A percentile compares a stretch with the other conserved stretches of the same genome.
Conservation (phyloP, 108 stramenopile species). For the Conticribra guillardii region DNA sequence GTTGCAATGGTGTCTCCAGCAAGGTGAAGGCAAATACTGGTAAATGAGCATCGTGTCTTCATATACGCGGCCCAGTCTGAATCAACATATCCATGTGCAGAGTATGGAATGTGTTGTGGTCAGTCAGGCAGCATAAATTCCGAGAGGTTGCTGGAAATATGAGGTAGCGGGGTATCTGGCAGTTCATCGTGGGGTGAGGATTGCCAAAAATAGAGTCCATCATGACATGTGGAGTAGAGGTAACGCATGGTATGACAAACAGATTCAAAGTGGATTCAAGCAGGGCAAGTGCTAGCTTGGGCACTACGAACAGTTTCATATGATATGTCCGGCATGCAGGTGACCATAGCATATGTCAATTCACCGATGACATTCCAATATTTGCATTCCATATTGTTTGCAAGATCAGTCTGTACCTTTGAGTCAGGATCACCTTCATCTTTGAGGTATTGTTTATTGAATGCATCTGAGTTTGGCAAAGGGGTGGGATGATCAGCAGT, state of each 20-base stretch:
- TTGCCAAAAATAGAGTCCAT: slow-evolving; percentile 38
- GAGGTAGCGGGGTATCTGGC: slow-evolving; percentile 7
- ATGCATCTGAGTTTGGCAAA: neutral
- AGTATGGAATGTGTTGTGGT: slow-evolving; percentile 1
- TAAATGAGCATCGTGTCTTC: slow-evolving; percentile 26
- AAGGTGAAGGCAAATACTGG: slow-evolving; percentile 28
- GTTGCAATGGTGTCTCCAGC: no score
- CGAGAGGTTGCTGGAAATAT: no score
- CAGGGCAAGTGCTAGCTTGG: neutral
- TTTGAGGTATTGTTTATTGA: neutral
- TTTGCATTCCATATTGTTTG: slow-evolving; percentile 10
- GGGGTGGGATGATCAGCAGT: neutral
- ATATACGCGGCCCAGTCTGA: slow-evolving; percentile 40
- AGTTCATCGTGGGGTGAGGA: neutral
- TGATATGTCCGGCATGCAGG: slow-evolving; percentile 44
- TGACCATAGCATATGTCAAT: slow-evolving; percentile 42
- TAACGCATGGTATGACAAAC: slow-evolving; percentile 4
- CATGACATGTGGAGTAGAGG: slow-evolving; percentile 1
- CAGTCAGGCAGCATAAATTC: neutral
- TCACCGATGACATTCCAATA: slow-evolving; percentile 48
- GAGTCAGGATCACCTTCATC: neutral
- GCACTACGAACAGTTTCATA: slow-evolving; percentile 14
- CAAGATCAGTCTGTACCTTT: neutral
- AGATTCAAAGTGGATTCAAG: neutral
- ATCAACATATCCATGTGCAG: slow-evolving; percentile 18